These are phyloP conservation scores for Lenwebbia sp. DNA, from an alignment of 345 rosid species.

Conservation along the genomic window DNA sequence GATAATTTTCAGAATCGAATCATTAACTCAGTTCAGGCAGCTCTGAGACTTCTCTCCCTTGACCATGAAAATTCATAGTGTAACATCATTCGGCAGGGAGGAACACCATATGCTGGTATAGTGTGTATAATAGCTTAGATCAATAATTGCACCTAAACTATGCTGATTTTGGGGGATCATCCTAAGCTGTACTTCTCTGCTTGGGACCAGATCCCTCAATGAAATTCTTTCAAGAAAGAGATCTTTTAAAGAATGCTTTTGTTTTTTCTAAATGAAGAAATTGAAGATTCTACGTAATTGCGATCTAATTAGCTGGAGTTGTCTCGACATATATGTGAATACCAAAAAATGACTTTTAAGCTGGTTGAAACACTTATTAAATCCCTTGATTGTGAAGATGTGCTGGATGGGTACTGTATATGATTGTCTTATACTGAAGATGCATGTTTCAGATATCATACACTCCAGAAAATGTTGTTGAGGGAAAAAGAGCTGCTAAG, in stretches of 20 bases:
- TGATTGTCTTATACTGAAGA: not conserved
- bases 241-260: not conserved
- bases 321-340: not conserved
- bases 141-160: not conserved
- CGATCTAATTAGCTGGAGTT: not conserved
- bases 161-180: not conserved
- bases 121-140: not conserved
- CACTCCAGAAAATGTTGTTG: slow-evolving; percentile 65
- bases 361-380: not conserved
- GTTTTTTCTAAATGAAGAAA: not conserved
- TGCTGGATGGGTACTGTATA: not conserved
- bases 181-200: not conserved
- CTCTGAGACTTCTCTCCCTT: not conserved
- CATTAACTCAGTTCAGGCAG: not conserved
- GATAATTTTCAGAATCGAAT: not conserved
- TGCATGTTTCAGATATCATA: slow-evolving; percentile 33
- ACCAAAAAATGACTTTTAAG: not conserved
- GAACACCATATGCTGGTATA: not conserved
- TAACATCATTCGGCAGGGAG: not conserved
- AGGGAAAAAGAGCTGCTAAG: slow-evolving; percentile 90
- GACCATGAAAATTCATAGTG: not conserved
- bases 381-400: not conserved
- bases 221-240: not conserved
- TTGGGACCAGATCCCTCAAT: not conserved
- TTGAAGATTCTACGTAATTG: not conserved